Evolutionary conservation across 2,329 filamentous ascomycete species (phyloP), one percentile per base, ranked within the genome.

Genomic region (Myriosclerotinia curreyana): DNA sequence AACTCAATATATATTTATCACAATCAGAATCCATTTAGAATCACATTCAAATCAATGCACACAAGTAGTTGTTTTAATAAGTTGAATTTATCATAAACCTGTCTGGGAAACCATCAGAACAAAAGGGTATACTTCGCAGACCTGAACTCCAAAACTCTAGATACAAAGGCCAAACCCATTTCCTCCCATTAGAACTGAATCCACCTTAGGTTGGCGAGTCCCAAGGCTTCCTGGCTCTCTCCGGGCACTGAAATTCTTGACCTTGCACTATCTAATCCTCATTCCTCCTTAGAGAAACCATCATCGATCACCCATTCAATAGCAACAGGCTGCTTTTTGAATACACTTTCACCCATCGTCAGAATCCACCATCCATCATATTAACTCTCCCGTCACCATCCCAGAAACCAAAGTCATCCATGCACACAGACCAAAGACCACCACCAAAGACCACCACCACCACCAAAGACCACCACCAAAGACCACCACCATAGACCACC

Each of bases 101-200:
- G 28, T 46, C 40, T 17, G 40, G 54, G 46, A 58, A 58, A 12
- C 36, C 40, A 36, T 46, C 54, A 58, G 28, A 58, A 12, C 42
- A 58, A 11, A 34, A n/a, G 28, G 11, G 4, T 58, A 36, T 34
- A 7, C 11, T 6, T 12, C 44, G 20, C 28, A 31, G 5, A 31
- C 17, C 11, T 11, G 11, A 22, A n/a, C 6, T 22, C 4, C 40
- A 22, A 2, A 40, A 55, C 31, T 20, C 31, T 20, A 3, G 11
- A 42, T 46, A 22, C 11, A 46, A 22, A 22, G 20, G 40, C 9
- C 5, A 9, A 17, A 40, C 14, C 1, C 7, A 6, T 20, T 46
- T n/a, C 25, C 7, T 40, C 53, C 53, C 52, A 28, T 55, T 42
- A 55, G 53, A 55, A 22, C 22, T 55, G 53, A 55, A 6, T 55